Percentiles rank a stretch among this genome's conserved stretches.
Conservation (phyloP, 2,329 filamentous ascomycete genomes). For the Fusarium nanum region DNA sequence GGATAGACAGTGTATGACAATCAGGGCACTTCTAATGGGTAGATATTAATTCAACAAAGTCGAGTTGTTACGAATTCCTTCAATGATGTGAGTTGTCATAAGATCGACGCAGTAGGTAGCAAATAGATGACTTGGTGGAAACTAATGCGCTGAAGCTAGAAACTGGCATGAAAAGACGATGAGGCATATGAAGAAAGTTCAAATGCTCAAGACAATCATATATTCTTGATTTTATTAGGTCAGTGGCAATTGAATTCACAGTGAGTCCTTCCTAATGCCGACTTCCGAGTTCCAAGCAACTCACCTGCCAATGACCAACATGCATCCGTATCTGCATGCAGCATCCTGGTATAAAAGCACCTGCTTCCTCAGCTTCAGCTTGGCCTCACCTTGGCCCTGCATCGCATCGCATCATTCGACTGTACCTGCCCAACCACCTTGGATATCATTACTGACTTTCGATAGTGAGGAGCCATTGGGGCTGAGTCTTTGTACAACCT, state of each 20-base stretch:
- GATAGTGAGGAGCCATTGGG: background rate
- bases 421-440: background rate
- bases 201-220: background rate
- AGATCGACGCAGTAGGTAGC: background rate
- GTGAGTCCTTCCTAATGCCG: background rate
- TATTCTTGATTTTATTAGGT: background rate
- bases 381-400: background rate
- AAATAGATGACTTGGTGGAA: background rate
- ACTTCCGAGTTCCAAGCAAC: background rate
- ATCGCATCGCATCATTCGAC: background rate
- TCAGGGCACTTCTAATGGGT: too few relatives aligned
- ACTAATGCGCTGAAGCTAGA: background rate
- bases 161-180: background rate
- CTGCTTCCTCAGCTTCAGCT: background rate
- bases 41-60: too few relatives aligned
- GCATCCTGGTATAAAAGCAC: background rate
- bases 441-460: background rate
- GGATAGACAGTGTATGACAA: background rate
- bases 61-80: background rate
- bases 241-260: slow-evolving; percentile 22
- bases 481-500: slow-evolving; percentile 17
- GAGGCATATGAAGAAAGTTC: background rate
- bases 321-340: background rate
- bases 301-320: background rate
- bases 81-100: background rate